Evolutionary conservation across 1,284 basidiomycete species (phyloP).

Genomic region (Earliella scabrosa): DNA sequence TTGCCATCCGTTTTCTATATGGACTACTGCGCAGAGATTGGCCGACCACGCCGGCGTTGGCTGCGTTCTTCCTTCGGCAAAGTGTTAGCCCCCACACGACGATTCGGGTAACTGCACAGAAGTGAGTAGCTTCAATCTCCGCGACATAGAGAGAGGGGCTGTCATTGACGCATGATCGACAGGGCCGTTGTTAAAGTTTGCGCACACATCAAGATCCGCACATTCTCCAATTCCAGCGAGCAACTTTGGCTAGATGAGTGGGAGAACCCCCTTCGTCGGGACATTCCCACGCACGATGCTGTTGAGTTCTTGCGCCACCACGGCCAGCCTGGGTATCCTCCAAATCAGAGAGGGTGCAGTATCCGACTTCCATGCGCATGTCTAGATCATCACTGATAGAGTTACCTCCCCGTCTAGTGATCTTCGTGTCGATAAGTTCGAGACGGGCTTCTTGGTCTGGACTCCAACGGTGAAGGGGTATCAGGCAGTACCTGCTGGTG

Average conservation of each 20-base stretch:
- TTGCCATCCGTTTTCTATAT: conserved; percentile 75
- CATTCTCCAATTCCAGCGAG: conserved; percentile 69
- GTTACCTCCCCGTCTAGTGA: conserved; percentile 37
- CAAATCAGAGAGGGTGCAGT: conserved; percentile 20
- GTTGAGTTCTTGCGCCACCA: conserved; percentile 51
- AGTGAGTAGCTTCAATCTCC: conserved; percentile 31
- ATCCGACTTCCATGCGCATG: too few species aligned
- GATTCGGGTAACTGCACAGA: conserved; percentile 75
- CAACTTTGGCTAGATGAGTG: conserved; percentile 85
- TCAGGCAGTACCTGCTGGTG: conserved; percentile 47
- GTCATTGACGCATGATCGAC: conserved; percentile 2
- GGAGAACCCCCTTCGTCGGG: conserved; percentile 71
- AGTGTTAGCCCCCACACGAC: conserved; percentile 81
- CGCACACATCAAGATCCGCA: conserved; percentile 84
- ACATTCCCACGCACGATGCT: conserved; percentile 56
- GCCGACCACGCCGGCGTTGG: conserved; percentile 64
- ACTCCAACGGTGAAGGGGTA: conserved; percentile 75
- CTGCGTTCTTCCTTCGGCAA: conserved; percentile 72
- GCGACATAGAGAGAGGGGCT: not conserved
- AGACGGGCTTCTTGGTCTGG: conserved; percentile 91
- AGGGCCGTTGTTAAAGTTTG: conserved; percentile 80
- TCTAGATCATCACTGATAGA: too few species aligned
- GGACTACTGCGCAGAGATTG: conserved; percentile 80
- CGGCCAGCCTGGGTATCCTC: conserved; percentile 40
- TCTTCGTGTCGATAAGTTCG: conserved; percentile 77